Percentiles rank a stretch among this genome's conserved stretches.
Evolutionary conservation across 768 basidiomycete species (phyloP).

Genomic region (Lepiota venenata): DNA sequence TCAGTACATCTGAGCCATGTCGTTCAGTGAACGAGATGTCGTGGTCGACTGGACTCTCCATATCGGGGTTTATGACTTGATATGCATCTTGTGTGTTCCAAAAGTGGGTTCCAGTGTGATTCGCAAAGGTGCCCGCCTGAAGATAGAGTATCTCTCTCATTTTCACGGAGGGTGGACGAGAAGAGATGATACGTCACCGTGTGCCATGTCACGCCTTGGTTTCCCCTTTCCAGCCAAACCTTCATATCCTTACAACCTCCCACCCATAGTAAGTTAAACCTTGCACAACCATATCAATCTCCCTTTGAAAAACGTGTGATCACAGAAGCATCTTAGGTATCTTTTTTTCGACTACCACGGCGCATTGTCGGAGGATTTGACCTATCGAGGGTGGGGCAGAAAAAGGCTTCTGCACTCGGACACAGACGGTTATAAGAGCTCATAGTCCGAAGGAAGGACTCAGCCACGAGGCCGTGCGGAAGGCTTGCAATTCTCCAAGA

Average conservation of each 20-base stretch:
- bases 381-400: not conserved
- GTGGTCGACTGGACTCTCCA: slow-evolving; percentile 42
- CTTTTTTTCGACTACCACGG: slow-evolving; percentile 20
- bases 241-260: no score
- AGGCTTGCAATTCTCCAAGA: no score
- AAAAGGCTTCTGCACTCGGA: not conserved
- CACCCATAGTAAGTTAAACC: no score
- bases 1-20: not conserved
- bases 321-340: slow-evolving; percentile 49
- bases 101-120: slow-evolving; percentile 72
- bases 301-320: no score
- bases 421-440: not conserved
- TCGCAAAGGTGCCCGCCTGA: slow-evolving; percentile 66
- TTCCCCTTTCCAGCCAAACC: no score
- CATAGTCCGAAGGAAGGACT: not conserved
- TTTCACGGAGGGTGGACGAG: not conserved
- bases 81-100: slow-evolving; percentile 82
- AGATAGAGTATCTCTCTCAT: slow-evolving; percentile 83
- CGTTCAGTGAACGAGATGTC: slow-evolving; percentile 69
- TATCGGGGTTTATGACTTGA: slow-evolving; percentile 44
- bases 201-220: not conserved
- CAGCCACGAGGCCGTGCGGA: no score
- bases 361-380: slow-evolving; percentile 20
- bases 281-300: no score
- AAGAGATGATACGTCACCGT: not conserved